Evolutionary conservation across 1,284 basidiomycete species (phyloP), one percentile per base, ranked within the genome.

Genomic region (Ceratobasidium papillatum): DNA sequence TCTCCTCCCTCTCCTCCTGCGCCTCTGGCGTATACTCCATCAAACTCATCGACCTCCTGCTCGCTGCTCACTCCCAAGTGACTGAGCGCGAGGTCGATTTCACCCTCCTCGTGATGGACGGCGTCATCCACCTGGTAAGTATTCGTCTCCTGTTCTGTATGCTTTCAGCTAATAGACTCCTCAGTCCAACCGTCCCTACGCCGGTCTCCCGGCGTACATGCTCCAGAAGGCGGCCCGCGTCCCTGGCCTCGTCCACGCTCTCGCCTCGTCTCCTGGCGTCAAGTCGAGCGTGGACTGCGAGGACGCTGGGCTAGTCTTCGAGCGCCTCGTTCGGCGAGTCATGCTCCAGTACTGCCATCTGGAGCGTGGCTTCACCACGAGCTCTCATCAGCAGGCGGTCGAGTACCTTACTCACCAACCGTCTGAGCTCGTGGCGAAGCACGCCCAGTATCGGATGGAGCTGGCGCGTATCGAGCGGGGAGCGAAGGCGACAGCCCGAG

Each of bases 1-100:
- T 25, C 5, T 52, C 51, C n/a, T 52, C 51, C 22, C 51, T 52
- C 51, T 52, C 51, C 51, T 52, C 22, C 5, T 52, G 22, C 51
- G 51, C 51, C 22, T 52, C 51, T 52, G 51, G 51, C 51, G 51
- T 52, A 52, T 52, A 52, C 51, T 52, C 51, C 22, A 27, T 52
- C 51, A 52, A 52, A 27, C 25, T 52, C 22, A 22, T 52, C 51
- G 51, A 52, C 25, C 51, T 52, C 51, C 22, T 52, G 51, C 51
- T 52, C 51, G 51, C 51, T 52, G 51, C 51, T 25, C 51, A 52
- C 12, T 4, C 51, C 25, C 51, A 52, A 30, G 51, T 52, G n/a
- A 52, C 51, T 22, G 51, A 30, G 51, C 51, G 51, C 25, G 51
- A 52, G 51, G 51, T 52, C 22, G 51, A 27, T 14, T 52, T 52